Base-by-base conservation (phyloP, 306 rosid genomes). In the Dalbergia cochinchinensis region DNA sequence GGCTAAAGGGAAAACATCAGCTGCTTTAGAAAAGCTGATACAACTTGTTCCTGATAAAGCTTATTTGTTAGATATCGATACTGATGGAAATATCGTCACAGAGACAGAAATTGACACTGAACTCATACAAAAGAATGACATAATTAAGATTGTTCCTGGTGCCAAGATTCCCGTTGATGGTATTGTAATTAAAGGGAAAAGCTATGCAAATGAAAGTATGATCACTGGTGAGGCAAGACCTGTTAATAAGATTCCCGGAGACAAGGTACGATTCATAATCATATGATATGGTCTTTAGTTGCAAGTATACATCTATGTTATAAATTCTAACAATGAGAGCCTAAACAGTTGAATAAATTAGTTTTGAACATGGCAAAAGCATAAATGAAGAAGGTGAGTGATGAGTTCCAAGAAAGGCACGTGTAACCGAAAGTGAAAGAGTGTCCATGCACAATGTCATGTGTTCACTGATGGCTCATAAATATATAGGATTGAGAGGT, bases 121-220 rank as follows among this genome's bases (percentile, higher is more conserved):
- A 51, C 90, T 92, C 54, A 86, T 92, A 78, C 94, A 94, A 84
- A 88, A 86, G 79, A 86, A 88, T 69, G 99, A 94, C 84, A 79
- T 89, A 74, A 82, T 94, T 70, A 94, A 90, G 89, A 90, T 94
- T 79, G 88, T 85, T 70, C 97, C 97, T 1, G 99, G 97, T 13
- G 87, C 90, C 76, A 92, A 91, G 84, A 90, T 94, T 86, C 92
- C 98, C 5, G 85, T 90, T 39, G 98, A 94, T 83, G 98, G 98
- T 45, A 69, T 91, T 74, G 90, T 94, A 80, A 84, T 92, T 22
- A 78, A 85, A 86, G 98, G 98, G 67, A 88, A 91, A 81, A 94
- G 98, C 83, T 88, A 94, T 87, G 97, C 90, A 15, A 94, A 94
- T 79, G 98, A 94, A 89, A 92, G 97, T 76, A 92, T 92, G 97